Base-by-base conservation (phyloP, 2,329 filamentous ascomycete genomes). In the Penicillium freii region DNA sequence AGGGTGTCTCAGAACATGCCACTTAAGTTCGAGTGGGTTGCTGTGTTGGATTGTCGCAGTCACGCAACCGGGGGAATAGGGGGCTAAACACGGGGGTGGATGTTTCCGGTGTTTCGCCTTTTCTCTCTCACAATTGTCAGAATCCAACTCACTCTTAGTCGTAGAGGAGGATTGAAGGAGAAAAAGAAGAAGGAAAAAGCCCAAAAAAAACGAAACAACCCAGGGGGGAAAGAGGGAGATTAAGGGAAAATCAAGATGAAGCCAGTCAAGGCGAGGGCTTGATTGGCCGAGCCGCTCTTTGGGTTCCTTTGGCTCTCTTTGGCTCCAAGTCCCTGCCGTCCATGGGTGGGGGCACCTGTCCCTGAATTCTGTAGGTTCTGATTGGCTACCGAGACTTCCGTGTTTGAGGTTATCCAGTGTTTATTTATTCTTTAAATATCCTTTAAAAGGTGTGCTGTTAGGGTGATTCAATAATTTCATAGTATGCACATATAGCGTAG, bases 251-350 rank as follows among this genome's bases (percentile, higher is more conserved):
- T 33, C 33, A 56, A 47, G 38, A 39, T 57, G 51, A 60, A 58
- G 60, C 57, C 55, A 51, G 23, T 51, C 43, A 34, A 42, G n/a
- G 40, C 45, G 50, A 50, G 42, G 27, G 21, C 3, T 40, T 55
- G 43, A 58, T 60, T 58, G 57, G 57, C 36, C 33, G 53, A 61
- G 40, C 59, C 59, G 51, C 38, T 33, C 8, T 55, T 55, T 36
- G 27, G n/a, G 11, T 46, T 21, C n/a, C 21, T 56, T 56, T 44
- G 44, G 29, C 29, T 33, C 21, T 33, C 19, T 55, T 55, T 43
- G 39, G 46, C 36, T 33, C 46, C 23, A n/a, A 36, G 47, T 42
- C 38, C 33, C 53, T 47, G 27, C 51, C 45, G 38, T 45, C 29
- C 19, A 17, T 2, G 11, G 21, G 29, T 51, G 46, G 46, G 21